These are phyloP conservation scores for Glaciozyma antarctica DNA, from an alignment of 768 basidiomycete genomes.

Conservation along the genomic window DNA sequence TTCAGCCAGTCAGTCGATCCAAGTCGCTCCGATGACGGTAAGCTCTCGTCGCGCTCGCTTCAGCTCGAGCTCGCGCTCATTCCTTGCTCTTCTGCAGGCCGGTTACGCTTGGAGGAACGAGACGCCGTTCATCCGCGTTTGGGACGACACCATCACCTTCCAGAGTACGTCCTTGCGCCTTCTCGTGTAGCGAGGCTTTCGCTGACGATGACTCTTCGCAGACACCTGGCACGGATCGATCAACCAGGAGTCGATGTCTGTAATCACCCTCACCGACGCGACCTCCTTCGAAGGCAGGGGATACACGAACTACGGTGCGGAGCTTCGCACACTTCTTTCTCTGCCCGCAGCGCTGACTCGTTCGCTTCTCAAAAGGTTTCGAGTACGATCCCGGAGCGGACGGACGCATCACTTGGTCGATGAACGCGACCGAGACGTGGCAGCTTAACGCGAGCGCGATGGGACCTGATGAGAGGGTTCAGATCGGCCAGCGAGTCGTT, in stretches of 20 bases:
- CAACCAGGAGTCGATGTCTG: constrained; percentile 27
- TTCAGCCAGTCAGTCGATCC: constrained; percentile 68
- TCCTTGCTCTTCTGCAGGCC: constrained; percentile 47
- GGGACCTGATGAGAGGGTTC: constrained; percentile 53
- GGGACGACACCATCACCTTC: constrained; percentile 40
- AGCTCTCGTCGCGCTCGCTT: not conserved
- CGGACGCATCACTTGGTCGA: constrained; percentile 81
- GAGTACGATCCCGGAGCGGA: constrained; percentile 41
- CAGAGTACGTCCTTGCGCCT: constrained; percentile 7
- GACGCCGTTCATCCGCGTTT: constrained; percentile 49
- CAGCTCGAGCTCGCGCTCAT: constrained; percentile 44
- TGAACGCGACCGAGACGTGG: constrained; percentile 61
- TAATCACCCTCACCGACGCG: constrained; percentile 26
- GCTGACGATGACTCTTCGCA: not conserved
- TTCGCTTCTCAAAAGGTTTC: constrained; percentile 29
- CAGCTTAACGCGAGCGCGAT: constrained; percentile 55
- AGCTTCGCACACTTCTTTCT: constrained; percentile 32
- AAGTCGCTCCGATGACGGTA: constrained; percentile 39
- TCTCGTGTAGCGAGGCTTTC: not conserved
- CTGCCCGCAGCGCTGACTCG: constrained; percentile 30
- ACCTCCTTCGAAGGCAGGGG: constrained; percentile 24
- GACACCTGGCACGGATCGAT: constrained; percentile 30
- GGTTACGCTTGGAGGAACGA: constrained; percentile 54
- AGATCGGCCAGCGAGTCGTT: constrained; percentile 58
- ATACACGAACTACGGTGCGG: constrained; percentile 23